Evolutionary conservation across 2,329 filamentous ascomycete genomes (phyloP), one percentile per base, ranked within the genome.

Genomic region (Saccharata proteae): DNA sequence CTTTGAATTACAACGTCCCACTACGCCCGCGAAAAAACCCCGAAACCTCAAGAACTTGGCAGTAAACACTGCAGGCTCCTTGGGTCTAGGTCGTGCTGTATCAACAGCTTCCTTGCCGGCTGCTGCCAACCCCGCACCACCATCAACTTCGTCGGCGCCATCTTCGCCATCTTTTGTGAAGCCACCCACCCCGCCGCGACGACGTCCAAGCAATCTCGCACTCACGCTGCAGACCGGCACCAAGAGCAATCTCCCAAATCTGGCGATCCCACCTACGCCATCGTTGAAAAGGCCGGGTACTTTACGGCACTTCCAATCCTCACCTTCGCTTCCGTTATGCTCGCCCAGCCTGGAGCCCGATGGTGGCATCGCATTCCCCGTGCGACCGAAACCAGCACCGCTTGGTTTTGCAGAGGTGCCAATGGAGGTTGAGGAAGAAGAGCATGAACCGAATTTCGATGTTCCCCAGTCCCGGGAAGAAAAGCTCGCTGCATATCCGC

Each of bases 11-110:
- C 55, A 62, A 36, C 53, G 62, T 32, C 59, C 62, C 12, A 58
- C 56, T 2, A 63, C 61, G 4, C 59, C 74, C 3, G 77, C 77
- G 1, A 69, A 79, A 45, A 77, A 80, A 46, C 68, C 71, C n/a
- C 76, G 80, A 36, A 90, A 90, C 48, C 77, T 85, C 58, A 90
- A 90, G 57, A 81, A 81, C 22, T 65, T 90, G 4, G 85, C 80
- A 2, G 80, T 90, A 26, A 80, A 86, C 41, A 73, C 74, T 32
- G 62, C 69, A 6, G 52, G 64, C 8, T 61, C 65, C 1, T 48
- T 61, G 13, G 48, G 54, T 36, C 53, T 58, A 27, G 47, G 64
- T 14, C 65, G 69, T 4, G 51, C 30, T 49, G 64, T 11, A 64
- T 67, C 32, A 46, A 44, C 45, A 2, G 44, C 74, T 67, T 32